These are phyloP conservation scores for Sarocladium kiliense DNA, from an alignment of 2,329 filamentous ascomycete genomes.

Conservation along the genomic window DNA sequence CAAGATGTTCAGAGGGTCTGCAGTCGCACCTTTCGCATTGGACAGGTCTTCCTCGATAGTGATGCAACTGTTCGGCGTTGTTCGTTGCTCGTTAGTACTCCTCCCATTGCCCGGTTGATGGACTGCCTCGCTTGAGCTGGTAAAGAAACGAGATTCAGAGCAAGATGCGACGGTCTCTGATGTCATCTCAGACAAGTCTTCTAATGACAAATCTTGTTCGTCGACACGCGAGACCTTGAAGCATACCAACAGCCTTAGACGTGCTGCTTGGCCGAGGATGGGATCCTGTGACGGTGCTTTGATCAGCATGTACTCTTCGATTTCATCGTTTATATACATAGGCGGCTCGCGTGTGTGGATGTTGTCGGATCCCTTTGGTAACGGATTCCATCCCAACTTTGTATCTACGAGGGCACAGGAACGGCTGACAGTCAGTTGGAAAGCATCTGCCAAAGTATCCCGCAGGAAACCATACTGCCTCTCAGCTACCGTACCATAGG, in stretches of 20 bases:
- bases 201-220: neutral
- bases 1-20: too few relatives aligned
- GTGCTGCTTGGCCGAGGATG: neutral
- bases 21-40: too few relatives aligned
- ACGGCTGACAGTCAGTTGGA: neutral
- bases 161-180: neutral
- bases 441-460: neutral
- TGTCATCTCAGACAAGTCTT: neutral
- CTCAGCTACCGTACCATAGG: constrained; percentile 13
- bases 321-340: neutral
- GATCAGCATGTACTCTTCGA: neutral
- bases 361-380: neutral
- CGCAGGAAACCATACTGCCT: constrained; percentile 22
- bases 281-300: neutral
- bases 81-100: too few relatives aligned
- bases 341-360: neutral
- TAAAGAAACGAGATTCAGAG: neutral
- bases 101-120: too few relatives aligned
- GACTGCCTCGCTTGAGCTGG: neutral
- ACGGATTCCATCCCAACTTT: neutral
- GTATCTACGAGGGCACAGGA: neutral
- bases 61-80: too few relatives aligned
- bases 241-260: neutral
- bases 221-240: neutral
- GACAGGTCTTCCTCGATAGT: too few relatives aligned